These are phyloP conservation scores for Fusarium sp. DNA, from an alignment of 2,329 filamentous ascomycete species.

Conservation along the genomic window DNA sequence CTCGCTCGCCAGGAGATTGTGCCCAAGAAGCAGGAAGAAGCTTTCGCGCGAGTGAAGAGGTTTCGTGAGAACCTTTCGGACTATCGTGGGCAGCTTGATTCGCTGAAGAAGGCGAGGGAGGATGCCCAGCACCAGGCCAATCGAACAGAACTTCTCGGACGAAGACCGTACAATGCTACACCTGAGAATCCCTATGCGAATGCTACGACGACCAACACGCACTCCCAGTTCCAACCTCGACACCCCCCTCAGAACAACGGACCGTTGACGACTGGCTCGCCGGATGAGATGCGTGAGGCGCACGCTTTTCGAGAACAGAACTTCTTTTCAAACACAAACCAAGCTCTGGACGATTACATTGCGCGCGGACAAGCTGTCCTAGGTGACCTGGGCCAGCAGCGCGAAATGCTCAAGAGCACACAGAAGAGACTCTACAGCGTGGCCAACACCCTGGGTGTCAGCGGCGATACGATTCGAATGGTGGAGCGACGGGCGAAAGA, in stretches of 20 bases:
- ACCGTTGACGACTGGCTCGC: conserved; percentile 56
- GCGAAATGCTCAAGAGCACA: conserved; percentile 94
- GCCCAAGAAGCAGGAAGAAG: conserved; percentile 90
- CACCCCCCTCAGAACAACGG: conserved; percentile 54
- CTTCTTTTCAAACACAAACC: conserved; percentile 85
- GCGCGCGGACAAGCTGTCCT: conserved; percentile 91
- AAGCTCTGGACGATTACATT: conserved; percentile 92
- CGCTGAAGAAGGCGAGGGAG: conserved; percentile 80
- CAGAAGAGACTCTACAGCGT: conserved; percentile 92
- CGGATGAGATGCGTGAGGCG: conserved; percentile 77
- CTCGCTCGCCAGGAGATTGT: conserved; percentile 91
- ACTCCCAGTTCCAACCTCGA: conserved; percentile 54
- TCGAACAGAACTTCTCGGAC: conserved; percentile 83
- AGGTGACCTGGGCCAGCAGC: conserved; percentile 86
- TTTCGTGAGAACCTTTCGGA: conserved; percentile 86
- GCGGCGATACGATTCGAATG: conserved; percentile 96
- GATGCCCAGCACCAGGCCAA: conserved; percentile 74
- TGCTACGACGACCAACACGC: conserved; percentile 50
- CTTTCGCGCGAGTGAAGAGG: conserved; percentile 82
- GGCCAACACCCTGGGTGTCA: conserved; percentile 92
- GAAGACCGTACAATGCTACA: conserved; percentile 80
- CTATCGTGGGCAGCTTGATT: conserved; percentile 81
- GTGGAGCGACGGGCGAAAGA: conserved; percentile 90
- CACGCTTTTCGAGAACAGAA: conserved; percentile 90
- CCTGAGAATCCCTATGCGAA: conserved; percentile 95